phyloP scores from a whole-genome alignment of 2,329 filamentous ascomycete genomes.

The Penicillium decumbens region DNA sequence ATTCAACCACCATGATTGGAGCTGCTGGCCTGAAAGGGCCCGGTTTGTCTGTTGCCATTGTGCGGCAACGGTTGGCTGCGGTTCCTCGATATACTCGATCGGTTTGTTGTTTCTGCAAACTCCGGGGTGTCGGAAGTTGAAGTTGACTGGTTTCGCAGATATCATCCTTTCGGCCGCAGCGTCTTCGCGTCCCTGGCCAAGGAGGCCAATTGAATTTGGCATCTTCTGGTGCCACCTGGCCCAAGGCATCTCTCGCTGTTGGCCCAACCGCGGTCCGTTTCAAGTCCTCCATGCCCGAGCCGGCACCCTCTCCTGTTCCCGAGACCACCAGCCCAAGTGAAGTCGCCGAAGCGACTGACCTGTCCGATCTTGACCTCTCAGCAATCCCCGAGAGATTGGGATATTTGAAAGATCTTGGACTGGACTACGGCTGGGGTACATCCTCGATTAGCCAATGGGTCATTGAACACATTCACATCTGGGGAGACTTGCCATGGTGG shows the following conservation, averaged over 20 bases:
- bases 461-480: slow-evolving; percentile 79
- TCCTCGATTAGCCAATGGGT: slow-evolving; percentile 68
- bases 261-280: slow-evolving; percentile 33
- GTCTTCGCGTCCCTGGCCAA: slow-evolving; percentile 19
- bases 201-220: slow-evolving; percentile 20
- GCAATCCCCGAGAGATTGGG: slow-evolving; percentile 71
- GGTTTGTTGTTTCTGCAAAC: slow-evolving; percentile 26
- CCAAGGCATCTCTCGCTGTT: slow-evolving; percentile 18
- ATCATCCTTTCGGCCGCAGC: slow-evolving; percentile 32
- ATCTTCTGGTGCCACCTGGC: slow-evolving; percentile 23
- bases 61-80: slow-evolving; percentile 27
- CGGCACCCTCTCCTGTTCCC: slow-evolving; percentile 15
- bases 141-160: slow-evolving; percentile 27
- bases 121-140: slow-evolving; percentile 6
- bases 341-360: slow-evolving; percentile 21
- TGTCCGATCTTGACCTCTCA: slow-evolving; percentile 39
- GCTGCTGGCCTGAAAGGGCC: slow-evolving; percentile 51
- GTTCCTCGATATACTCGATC: slow-evolving; percentile 32
- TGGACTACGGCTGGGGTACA: slow-evolving; percentile 83
- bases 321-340: slow-evolving; percentile 10
- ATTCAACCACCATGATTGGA: slow-evolving; percentile 48
- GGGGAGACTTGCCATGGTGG: slow-evolving; percentile 74
- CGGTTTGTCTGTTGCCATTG: slow-evolving; percentile 40
- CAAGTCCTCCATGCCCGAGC: slow-evolving; percentile 34
- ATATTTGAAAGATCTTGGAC: slow-evolving; percentile 73